Conservation (phyloP, 2,329 filamentous ascomycete species). For the Botrytis galanthina region DNA sequence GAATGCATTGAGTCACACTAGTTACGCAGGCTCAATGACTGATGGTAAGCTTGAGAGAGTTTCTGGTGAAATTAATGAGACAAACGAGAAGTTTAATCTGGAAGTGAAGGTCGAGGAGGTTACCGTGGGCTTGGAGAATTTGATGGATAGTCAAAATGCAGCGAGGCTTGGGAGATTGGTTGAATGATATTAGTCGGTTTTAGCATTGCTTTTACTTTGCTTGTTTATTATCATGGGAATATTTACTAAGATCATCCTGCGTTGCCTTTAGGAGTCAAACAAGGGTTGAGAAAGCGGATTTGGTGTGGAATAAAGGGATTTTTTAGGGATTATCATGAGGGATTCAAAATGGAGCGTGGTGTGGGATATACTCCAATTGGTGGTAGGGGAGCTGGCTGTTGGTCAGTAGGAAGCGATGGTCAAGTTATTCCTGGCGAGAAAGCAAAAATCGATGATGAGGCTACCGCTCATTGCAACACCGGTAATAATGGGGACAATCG, state of each 20-base stretch:
- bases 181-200: background rate
- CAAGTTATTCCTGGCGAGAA: background rate
- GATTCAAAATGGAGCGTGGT: background rate
- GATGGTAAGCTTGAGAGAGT: conserved; percentile 10
- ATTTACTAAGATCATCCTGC: conserved; percentile 8
- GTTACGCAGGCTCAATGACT: conserved; percentile 24
- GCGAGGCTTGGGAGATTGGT: background rate
- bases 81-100: background rate
- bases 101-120: background rate
- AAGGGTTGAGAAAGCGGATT: background rate
- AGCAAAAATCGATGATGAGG: background rate
- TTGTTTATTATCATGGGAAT: background rate
- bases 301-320: conserved; percentile 6
- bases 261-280: conserved; percentile 8
- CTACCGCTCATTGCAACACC: background rate
- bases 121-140: background rate
- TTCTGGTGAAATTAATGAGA: background rate
- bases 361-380: background rate
- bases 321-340: conserved; percentile 10
- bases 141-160: background rate
- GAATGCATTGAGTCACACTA: conserved; percentile 26
- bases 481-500: background rate
- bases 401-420: background rate
- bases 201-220: background rate
- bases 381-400: background rate